Evolutionary conservation across 768 basidiomycete species (phyloP).

Genomic region (Melanogaster broomeanus): DNA sequence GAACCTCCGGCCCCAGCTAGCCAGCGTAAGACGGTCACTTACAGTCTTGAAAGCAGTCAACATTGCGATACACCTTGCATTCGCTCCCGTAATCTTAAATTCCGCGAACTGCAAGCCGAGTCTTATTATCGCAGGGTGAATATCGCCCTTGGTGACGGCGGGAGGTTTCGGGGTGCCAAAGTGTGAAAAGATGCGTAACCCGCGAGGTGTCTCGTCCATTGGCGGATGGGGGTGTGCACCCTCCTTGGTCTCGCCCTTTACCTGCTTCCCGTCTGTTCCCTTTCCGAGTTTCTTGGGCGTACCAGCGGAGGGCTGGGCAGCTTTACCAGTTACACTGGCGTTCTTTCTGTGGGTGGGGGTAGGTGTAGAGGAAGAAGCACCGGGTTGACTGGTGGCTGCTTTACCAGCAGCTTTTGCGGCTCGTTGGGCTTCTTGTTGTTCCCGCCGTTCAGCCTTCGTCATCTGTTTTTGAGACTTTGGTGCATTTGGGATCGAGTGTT

Average conservation of each 20-base stretch:
- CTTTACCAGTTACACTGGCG: conserved; percentile 22
- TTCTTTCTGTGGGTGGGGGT: conserved; percentile 30
- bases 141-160: conserved; percentile 68
- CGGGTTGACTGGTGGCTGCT: conserved; percentile 27
- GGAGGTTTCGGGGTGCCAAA: conserved; percentile 72
- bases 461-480: conserved; percentile 64
- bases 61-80: conserved; percentile 93
- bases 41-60: conserved; percentile 91
- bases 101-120: conserved; percentile 89
- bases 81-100: conserved; percentile 92
- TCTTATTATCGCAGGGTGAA: conserved; percentile 86
- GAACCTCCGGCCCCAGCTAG: background rate
- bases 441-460: conserved; percentile 80
- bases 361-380: conserved; percentile 22
- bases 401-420: conserved; percentile 68
- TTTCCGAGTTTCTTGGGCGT: conserved; percentile 30
- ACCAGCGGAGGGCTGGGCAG: conserved; percentile 10
- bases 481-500: conserved; percentile 4
- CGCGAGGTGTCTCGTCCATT: conserved; percentile 45
- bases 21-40: conserved; percentile 25
- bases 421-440: conserved; percentile 77
- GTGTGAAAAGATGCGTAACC: conserved; percentile 84
- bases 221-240: conserved; percentile 28
- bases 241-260: conserved; percentile 30
- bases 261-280: conserved; percentile 14